Conservation (phyloP, 805 yeast genomes). For the Barnettozyma botsteinii region DNA sequence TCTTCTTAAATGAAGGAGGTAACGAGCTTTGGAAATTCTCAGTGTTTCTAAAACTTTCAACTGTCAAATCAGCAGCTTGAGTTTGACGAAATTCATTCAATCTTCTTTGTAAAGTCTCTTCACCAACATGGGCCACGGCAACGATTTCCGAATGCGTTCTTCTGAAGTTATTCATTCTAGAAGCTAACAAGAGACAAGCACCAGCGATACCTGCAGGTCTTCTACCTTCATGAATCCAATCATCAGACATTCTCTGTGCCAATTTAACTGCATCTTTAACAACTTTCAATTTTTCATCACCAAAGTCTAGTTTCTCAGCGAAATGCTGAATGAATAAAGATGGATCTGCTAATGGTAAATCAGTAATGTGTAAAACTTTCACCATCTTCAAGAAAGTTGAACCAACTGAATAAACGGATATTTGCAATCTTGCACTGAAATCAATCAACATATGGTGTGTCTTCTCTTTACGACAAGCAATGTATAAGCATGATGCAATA, state of each 20-base stretch:
- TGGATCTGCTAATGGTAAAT: slow-evolving; percentile 89
- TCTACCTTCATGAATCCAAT: slow-evolving; percentile 96
- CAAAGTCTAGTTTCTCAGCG: slow-evolving; percentile 81
- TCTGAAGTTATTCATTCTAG: slow-evolving; percentile 93
- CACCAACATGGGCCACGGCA: slow-evolving; percentile 92
- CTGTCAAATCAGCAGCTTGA: slow-evolving; percentile 63
- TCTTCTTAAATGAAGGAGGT: slow-evolving; percentile 80
- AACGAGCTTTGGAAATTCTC: slow-evolving; percentile 34
- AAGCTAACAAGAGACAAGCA: slow-evolving; percentile 87
- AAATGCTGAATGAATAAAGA: slow-evolving; percentile 90
- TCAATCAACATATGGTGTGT: slow-evolving; percentile 96
- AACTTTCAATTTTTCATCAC: slow-evolving; percentile 66
- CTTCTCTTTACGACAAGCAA: slow-evolving; percentile 86
- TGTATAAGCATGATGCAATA: slow-evolving; percentile 87
- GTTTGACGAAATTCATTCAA: slow-evolving; percentile 83
- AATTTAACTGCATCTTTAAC: slow-evolving; percentile 81
- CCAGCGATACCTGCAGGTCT: slow-evolving; percentile 99
- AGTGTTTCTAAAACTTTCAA: slow-evolving; percentile 63
- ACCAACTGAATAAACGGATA: slow-evolving; percentile 90
- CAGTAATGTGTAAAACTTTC: slow-evolving; percentile 70
- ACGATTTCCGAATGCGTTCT: slow-evolving; percentile 91
- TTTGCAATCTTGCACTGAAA: slow-evolving; percentile 83
- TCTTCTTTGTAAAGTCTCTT: slow-evolving; percentile 86
- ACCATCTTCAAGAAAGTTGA: slow-evolving; percentile 93
- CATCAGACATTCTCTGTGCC: slow-evolving; percentile 86